Evolutionary conservation across 1,284 basidiomycete genomes (phyloP), one percentile per base, ranked within the genome.

Genomic region (Entoloma clypeatum): DNA sequence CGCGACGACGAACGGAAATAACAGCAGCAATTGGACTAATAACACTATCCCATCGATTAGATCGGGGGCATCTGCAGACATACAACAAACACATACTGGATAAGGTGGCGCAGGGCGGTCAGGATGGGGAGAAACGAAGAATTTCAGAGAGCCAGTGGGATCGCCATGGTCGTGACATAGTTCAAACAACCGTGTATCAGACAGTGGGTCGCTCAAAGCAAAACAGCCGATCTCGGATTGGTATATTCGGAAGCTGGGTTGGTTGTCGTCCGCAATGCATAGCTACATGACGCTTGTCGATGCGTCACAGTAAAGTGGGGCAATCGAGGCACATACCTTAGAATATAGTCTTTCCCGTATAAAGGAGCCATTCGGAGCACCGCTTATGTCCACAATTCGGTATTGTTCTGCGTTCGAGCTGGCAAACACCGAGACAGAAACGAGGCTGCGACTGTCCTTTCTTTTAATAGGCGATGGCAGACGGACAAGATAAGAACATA

Each of bases 201-300:
- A 67, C 28, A 90, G 61, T 1, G 83, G 72, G 4, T 67, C 70
- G 11, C 79, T 74, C 25, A 82, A 68, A 5, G 82, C 80, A 47
- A 72, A 78, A 7, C 75, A 72, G 22, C 82, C 84, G 37, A 88
- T 77, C 58, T 86, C 80, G 2, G 86, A 86, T 18, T 77, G 78
- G 58, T 81, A 86, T 51, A 92, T 77, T 1, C 75, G 76, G 52
- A 79, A 79, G 13, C 67, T 69, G 0, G 69, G 55, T 50, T 84
- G 78, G 40, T 78, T 75, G 49, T 87, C 82, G 54, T 88, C 86
- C 17, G 81, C 71, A 44, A 90, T 87, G 50, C 76, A 77, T 29
- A 90, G 63, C 83, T 89, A 48, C 10, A 17, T 18, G 17, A n/a
- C 21, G 6, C 4, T 3, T 13, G 22, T 44, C 27, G 13, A 39